phyloP scores from a whole-genome alignment of 2,329 filamentous ascomycete species.

The Dendrostoma leiphaemia region DNA sequence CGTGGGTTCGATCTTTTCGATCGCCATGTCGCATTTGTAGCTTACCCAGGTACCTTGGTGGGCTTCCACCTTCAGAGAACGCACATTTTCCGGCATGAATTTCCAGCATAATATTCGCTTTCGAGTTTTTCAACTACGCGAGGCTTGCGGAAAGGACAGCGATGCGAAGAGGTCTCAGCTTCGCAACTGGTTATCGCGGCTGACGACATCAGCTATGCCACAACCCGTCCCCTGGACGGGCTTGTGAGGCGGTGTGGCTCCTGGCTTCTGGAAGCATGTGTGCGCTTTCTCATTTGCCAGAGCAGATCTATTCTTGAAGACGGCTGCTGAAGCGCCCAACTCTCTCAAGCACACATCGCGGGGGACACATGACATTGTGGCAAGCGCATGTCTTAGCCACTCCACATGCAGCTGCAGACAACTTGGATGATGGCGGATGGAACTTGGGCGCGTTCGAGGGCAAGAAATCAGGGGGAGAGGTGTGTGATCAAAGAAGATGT shows the following conservation, averaged over 20 bases:
- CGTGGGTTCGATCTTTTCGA: no score
- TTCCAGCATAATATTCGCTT: no score
- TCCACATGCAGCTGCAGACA: neutral
- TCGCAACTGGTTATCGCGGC: neutral
- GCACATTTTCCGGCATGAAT: no score
- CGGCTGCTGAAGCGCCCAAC: neutral
- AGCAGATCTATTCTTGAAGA: neutral
- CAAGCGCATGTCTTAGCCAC: slow-evolving; percentile 4
- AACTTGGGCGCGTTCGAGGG: slow-evolving; percentile 4
- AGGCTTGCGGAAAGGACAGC: no score
- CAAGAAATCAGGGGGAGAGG: neutral
- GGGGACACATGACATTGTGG: slow-evolving; percentile 1
- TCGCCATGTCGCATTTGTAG: no score
- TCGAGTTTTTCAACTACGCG: neutral
- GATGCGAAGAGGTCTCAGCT: neutral
- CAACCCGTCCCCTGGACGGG: neutral
- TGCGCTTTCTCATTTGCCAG: neutral
- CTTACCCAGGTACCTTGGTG: no score
- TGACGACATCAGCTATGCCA: slow-evolving; percentile 1
- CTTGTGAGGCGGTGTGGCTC: neutral
- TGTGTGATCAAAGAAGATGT: neutral
- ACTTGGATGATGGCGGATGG: neutral
- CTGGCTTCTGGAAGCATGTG: slow-evolving; percentile 3
- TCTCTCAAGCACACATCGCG: neutral
- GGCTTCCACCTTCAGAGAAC: no score